A percentile compares a stretch with the other conserved stretches of the same genome.
These are phyloP conservation scores for Alternaria sp. DNA, from an alignment of 2,329 filamentous ascomycete genomes.

Conservation along the genomic window DNA sequence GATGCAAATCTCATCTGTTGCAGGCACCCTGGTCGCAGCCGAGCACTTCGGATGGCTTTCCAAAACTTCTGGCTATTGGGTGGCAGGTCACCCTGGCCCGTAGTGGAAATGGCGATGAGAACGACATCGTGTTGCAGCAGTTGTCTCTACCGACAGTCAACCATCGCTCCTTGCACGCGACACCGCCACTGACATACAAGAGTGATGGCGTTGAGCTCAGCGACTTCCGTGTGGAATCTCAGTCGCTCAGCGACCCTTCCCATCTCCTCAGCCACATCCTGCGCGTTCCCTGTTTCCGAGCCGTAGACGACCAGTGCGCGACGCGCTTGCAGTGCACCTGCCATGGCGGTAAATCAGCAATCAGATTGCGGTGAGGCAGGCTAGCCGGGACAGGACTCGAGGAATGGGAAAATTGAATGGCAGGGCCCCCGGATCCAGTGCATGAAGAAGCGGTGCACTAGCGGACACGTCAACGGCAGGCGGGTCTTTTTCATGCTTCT, in stretches of 20 bases:
- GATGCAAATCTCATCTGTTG: constrained; percentile 74
- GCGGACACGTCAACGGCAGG: constrained; percentile 36
- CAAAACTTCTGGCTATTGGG: constrained; percentile 83
- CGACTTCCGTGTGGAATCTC: constrained; percentile 76
- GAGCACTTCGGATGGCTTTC: constrained; percentile 81
- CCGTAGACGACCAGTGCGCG: constrained; percentile 82
- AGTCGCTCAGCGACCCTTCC: constrained; percentile 76
- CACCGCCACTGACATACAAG: constrained; percentile 64
- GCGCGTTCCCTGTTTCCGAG: constrained; percentile 92
- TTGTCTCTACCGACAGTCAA: constrained; percentile 46
- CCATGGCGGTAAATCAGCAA: constrained; percentile 23
- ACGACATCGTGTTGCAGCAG: constrained; percentile 61
- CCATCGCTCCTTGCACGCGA: not conserved
- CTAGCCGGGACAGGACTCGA: constrained; percentile 22
- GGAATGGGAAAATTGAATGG: constrained; percentile 20
- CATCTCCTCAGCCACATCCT: constrained; percentile 88
- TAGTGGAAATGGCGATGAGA: constrained; percentile 87
- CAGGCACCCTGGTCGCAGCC: constrained; percentile 74
- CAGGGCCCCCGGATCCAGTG: constrained; percentile 24
- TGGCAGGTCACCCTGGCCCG: constrained; percentile 92
- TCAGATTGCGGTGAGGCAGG: constrained; percentile 26
- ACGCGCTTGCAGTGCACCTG: constrained; percentile 23
- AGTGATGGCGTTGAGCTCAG: constrained; percentile 77
- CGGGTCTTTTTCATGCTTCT: constrained; percentile 26
- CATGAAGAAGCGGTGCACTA: constrained; percentile 33